A percentile compares a stretch with the other conserved stretches of the same genome.
phyloP scores from a whole-genome alignment of 2,329 filamentous ascomycete species.

The Aspergillus novofumigatus region DNA sequence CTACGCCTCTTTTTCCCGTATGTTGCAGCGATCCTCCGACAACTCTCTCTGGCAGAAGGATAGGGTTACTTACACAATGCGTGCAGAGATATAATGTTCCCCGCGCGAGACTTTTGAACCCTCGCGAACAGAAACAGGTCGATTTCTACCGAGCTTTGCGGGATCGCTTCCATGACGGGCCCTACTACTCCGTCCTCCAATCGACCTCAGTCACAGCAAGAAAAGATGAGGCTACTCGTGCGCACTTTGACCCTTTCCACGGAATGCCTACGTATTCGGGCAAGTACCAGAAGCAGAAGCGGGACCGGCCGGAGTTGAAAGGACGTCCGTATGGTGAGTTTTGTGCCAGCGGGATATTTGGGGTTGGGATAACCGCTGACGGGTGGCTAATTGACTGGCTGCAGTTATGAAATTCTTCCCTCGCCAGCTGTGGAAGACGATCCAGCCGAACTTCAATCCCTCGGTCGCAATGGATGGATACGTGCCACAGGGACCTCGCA shows the following conservation, averaged over 20 bases:
- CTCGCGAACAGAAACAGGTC: slow-evolving; percentile 46
- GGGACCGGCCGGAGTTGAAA: slow-evolving; percentile 52
- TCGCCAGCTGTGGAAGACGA: slow-evolving; percentile 52
- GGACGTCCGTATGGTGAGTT: slow-evolving; percentile 53
- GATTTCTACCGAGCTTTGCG: slow-evolving; percentile 50
- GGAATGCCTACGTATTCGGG: slow-evolving; percentile 59
- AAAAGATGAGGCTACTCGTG: slow-evolving; percentile 41
- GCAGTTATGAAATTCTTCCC: slow-evolving; percentile 57
- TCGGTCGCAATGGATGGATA: slow-evolving; percentile 30
- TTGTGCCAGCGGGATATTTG: background rate
- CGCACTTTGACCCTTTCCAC: slow-evolving; percentile 57
- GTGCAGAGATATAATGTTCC: slow-evolving; percentile 39
- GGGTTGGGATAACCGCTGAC: background rate
- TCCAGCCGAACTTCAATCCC: slow-evolving; percentile 46
- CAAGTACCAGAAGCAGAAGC: slow-evolving; percentile 54
- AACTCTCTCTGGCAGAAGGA: background rate
- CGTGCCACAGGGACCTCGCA: slow-evolving; percentile 14
- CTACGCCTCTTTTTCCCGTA: slow-evolving; percentile 47
- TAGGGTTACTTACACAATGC: background rate
- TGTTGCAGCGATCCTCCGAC: slow-evolving; percentile 12
- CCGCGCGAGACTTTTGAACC: slow-evolving; percentile 27
- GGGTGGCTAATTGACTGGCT: background rate
- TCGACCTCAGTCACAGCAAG: slow-evolving; percentile 37
- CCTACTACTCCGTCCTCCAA: slow-evolving; percentile 54
- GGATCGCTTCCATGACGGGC: slow-evolving; percentile 55